phyloP scores from a whole-genome alignment of 768 basidiomycete genomes.

The Leucocoprinus sp. region DNA sequence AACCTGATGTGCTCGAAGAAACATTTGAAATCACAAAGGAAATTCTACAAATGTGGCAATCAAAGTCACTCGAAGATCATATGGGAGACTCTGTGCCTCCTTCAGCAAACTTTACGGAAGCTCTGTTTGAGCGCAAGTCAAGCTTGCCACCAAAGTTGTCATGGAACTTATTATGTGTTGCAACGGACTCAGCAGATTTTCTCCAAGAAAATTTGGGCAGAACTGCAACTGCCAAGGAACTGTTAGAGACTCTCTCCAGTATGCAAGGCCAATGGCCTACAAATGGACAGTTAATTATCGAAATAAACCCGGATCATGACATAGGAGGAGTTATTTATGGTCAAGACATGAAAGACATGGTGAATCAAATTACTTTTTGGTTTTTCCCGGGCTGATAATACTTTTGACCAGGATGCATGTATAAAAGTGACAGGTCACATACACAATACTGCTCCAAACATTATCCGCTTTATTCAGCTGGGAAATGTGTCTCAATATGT shows the following conservation, averaged over 20 bases:
- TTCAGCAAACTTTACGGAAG: not conserved
- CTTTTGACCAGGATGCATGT: not conserved
- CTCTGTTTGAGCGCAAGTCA: not conserved
- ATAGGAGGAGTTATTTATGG: conserved; percentile 36
- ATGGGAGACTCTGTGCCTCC: not conserved
- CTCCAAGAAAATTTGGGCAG: conserved; percentile 14
- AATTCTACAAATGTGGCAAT: conserved; percentile 26
- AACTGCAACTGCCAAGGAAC: conserved; percentile 16
- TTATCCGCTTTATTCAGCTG: conserved; percentile 43
- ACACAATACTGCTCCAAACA: conserved; percentile 32
- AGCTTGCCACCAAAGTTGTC: conserved; percentile 17
- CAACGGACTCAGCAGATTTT: conserved; percentile 17
- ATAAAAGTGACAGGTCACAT: conserved; percentile 29
- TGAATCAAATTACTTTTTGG: conserved; percentile 17
- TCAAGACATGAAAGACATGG: conserved; percentile 28
- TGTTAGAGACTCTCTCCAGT: conserved; percentile 18
- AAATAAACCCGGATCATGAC: conserved; percentile 31
- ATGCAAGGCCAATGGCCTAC: conserved; percentile 34
- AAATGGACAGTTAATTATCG: conserved; percentile 35
- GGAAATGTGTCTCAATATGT: conserved; percentile 30
- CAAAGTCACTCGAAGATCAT: conserved; percentile 7
- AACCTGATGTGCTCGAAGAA: conserved; percentile 26
- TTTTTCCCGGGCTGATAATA: not conserved
- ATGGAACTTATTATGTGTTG: conserved; percentile 28
- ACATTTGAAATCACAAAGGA: conserved; percentile 29